Conservation (phyloP, 78 protist species). For the Protostelium mycophagum region DNA sequence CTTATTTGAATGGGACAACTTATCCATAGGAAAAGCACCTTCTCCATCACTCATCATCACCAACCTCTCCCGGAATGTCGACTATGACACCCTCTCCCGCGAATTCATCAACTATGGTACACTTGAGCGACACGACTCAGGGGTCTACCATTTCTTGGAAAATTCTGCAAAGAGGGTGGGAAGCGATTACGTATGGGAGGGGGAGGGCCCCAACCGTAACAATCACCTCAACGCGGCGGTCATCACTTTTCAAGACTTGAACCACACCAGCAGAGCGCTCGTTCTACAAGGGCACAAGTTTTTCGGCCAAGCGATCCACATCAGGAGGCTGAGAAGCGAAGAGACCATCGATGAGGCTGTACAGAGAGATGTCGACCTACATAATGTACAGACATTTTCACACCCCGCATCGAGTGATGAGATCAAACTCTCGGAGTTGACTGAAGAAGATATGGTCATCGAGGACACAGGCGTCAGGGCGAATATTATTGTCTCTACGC, state of each 20-base stretch:
- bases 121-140: background rate
- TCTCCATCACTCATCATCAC: background rate
- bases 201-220: background rate
- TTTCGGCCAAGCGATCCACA: no score
- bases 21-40: background rate
- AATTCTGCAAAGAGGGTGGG: background rate
- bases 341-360: no score
- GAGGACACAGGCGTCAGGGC: no score
- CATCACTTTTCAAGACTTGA: background rate
- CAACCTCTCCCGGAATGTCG: background rate
- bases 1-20: background rate
- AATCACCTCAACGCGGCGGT: background rate
- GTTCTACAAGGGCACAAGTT: no score
- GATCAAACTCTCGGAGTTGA: no score
- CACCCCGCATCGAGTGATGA: no score
- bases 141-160: background rate
- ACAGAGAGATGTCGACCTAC: no score
- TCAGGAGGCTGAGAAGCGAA: no score
- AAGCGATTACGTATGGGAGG: background rate
- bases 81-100: background rate
- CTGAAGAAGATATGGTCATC: no score
- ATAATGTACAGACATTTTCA: no score
- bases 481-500: no score
- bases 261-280: background rate
- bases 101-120: background rate